Evolutionary conservation across 345 rosid species (phyloP).

Genomic region (Eutrema japonicum): DNA sequence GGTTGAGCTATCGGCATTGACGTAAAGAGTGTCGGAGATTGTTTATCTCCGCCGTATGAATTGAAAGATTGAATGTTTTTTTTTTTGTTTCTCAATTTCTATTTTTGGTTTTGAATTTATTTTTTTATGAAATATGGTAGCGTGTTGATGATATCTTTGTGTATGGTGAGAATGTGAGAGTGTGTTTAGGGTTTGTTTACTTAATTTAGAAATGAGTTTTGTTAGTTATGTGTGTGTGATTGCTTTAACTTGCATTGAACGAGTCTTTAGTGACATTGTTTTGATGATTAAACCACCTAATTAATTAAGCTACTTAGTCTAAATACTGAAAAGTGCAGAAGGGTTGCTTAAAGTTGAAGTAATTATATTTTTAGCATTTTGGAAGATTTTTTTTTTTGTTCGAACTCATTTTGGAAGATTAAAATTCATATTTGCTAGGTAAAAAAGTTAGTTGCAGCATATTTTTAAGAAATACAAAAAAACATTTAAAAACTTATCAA

Average conservation of each 20-base stretch:
- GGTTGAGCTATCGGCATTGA: conserved; percentile 49
- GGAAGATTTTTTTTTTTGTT: not conserved
- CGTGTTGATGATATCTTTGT: not conserved
- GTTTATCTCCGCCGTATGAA: conserved; percentile 45
- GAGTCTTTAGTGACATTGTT: conserved; percentile 43
- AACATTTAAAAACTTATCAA: too few species aligned
- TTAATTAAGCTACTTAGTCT: conserved; percentile 19
- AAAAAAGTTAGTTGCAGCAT: too few species aligned
- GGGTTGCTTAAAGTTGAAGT: conserved; percentile 11
- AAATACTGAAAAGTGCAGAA: conserved; percentile 5
- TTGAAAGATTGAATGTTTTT: conserved; percentile 10
- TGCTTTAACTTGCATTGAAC: conserved; percentile 40
- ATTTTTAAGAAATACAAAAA: too few species aligned
- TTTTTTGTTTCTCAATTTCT: conserved; percentile 11
- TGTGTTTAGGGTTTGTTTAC: conserved; percentile 35
- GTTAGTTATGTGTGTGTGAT: conserved; percentile 34
- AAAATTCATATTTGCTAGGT: not conserved
- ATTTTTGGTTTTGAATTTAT: conserved; percentile 3
- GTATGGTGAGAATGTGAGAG: conserved; percentile 10
- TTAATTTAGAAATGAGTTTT: conserved; percentile 39
- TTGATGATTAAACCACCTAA: conserved; percentile 26
- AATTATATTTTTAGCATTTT: not conserved
- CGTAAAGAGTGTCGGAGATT: conserved; percentile 54
- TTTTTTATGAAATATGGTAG: not conserved
- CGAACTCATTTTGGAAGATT: not conserved